A percentile compares a stretch with the other conserved stretches of the same genome.
phyloP scores from a whole-genome alignment of 441 rosid species.

The Melastoma candidum region DNA sequence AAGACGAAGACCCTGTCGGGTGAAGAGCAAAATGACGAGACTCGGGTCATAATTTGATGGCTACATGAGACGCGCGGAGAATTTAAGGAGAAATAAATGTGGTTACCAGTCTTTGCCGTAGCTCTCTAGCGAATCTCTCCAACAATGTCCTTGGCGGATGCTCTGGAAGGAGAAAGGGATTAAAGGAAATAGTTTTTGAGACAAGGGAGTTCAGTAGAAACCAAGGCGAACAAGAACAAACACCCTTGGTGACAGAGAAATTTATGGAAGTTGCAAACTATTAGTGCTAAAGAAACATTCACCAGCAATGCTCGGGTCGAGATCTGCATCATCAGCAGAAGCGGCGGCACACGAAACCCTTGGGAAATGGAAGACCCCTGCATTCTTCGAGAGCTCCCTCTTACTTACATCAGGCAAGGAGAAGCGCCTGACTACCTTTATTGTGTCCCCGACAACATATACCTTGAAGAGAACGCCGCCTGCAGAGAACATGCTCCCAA shows the following conservation, averaged over 20 bases:
- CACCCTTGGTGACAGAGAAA: not conserved
- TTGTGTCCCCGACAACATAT: constrained; percentile 55
- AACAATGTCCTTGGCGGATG: constrained; percentile 79
- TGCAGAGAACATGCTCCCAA: constrained; percentile 16
- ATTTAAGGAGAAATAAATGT: not conserved
- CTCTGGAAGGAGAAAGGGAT: constrained; percentile 36
- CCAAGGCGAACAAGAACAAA: not conserved
- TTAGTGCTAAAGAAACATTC: constrained; percentile 10
- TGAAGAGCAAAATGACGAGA: not conserved
- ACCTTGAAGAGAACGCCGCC: constrained; percentile 70
- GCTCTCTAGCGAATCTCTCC: constrained; percentile 73
- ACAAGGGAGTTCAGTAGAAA: not conserved
- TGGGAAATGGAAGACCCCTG: constrained; percentile 70
- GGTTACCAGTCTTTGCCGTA: constrained; percentile 52
- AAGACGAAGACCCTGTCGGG: constrained; percentile 38
- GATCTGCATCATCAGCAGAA: constrained; percentile 79
- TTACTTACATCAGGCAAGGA: constrained; percentile 53
- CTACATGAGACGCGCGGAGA: not conserved
- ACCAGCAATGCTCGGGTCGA: constrained; percentile 85
- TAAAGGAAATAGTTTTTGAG: not conserved
- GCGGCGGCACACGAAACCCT: constrained; percentile 91
- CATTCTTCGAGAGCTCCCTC: constrained; percentile 40
- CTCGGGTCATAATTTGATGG: not conserved
- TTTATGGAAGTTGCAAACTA: not conserved
- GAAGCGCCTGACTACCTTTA: constrained; percentile 51